phyloP scores from a whole-genome alignment of 768 basidiomycete genomes.

The Tricholoma flavovirens region DNA sequence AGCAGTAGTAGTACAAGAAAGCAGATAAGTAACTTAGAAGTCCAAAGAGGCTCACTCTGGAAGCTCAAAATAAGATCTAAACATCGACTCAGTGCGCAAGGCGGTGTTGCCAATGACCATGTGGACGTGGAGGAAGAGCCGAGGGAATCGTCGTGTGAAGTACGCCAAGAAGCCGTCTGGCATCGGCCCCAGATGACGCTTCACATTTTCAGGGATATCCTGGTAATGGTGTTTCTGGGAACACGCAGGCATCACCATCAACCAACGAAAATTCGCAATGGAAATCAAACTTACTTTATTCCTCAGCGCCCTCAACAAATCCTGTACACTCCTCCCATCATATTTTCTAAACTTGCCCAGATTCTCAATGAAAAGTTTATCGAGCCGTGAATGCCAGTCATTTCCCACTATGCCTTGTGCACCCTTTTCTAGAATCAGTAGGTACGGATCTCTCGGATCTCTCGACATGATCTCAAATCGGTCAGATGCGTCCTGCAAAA shows the following conservation, averaged over 20 bases:
- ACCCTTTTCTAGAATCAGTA: conserved; percentile 68
- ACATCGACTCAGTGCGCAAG: conserved; percentile 84
- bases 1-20: conserved; percentile 4
- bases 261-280: neutral
- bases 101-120: conserved; percentile 66
- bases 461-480: conserved; percentile 97
- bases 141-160: conserved; percentile 91
- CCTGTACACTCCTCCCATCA: conserved; percentile 85
- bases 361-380: conserved; percentile 89
- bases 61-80: conserved; percentile 82
- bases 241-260: neutral
- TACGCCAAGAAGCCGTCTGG: conserved; percentile 90
- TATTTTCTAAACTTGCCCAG: conserved; percentile 98
- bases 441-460: conserved; percentile 75
- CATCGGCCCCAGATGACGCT: conserved; percentile 82
- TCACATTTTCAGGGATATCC: conserved; percentile 89
- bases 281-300: conserved; percentile 69
- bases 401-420: conserved; percentile 72
- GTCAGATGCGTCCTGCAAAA: conserved; percentile 97
- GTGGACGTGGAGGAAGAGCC: conserved; percentile 88
- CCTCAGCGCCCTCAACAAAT: conserved; percentile 84
- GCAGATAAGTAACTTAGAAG: neutral
- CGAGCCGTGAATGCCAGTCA: conserved; percentile 86
- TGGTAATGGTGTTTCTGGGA: conserved; percentile 94
- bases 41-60: conserved; percentile 17